A percentile compares a stretch with the other conserved stretches of the same genome.
Evolutionary conservation across 305 asterid species (phyloP).

Genomic region (Fraxinus angustifolia): DNA sequence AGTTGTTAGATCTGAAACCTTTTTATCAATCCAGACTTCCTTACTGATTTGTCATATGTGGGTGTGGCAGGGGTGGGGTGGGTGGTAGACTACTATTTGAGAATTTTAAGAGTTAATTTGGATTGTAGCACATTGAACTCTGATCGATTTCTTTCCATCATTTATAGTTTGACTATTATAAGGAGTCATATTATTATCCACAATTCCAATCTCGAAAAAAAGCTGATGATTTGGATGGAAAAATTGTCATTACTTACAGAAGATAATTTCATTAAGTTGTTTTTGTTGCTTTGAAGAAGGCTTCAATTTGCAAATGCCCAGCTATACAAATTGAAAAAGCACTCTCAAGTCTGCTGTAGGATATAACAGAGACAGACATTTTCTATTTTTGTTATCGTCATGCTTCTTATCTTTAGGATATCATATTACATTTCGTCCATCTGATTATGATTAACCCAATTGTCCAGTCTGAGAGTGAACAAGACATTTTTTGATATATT

Average conservation of each 20-base stretch:
- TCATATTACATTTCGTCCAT: neutral
- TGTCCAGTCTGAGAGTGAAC: neutral
- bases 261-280: neutral
- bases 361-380: neutral
- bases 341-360: neutral
- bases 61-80: neutral
- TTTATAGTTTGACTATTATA: neutral
- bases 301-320: neutral
- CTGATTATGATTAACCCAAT: neutral
- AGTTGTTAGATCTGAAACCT: constrained; percentile 9
- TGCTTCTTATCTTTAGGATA: neutral
- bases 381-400: neutral
- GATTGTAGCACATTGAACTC: neutral
- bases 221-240: neutral
- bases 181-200: neutral
- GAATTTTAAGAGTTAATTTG: neutral
- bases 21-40: neutral
- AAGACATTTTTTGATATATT: neutral
- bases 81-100: neutral
- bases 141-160: neutral
- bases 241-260: neutral
- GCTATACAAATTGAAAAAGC: neutral
- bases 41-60: neutral
- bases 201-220: neutral
- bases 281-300: neutral